Evolutionary conservation across 2,329 filamentous ascomycete species (phyloP), one percentile per base, ranked within the genome.

Genomic region (Microcyclosporella mali): DNA sequence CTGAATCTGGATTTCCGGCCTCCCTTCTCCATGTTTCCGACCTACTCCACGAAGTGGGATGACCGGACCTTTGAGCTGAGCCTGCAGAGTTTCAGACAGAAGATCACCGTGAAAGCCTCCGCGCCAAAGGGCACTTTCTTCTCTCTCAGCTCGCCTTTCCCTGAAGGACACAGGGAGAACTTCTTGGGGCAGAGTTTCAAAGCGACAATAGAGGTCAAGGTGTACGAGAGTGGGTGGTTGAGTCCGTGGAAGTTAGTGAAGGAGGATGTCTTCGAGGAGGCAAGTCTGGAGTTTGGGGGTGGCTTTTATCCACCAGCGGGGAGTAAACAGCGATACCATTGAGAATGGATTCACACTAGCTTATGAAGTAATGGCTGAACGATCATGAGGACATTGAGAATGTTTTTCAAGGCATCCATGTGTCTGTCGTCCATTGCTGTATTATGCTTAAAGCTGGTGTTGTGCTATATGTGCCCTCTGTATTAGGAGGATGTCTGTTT

Each of bases 251-350:
- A 54, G 37, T 47, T 66, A 46, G 50, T 70, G 1, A 56, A 59
- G 37, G 61, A 58, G 45, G 68, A 70, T 36, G 53, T 40, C 32
- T 73, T 72, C 47, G 62, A 69, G 36, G 55, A 59, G 9, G 68
- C 61, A 18, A 70, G 70, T 56, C 44, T 75, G 43, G 71, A 74
- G 47, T 74, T 73, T 61, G 71, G 70, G 1, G 71, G 68, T 0
- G 67, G 56, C 1, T 74, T 70, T 50, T 73, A 70, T 57, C 64
- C 65, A 6, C 64, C 61, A 19, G 62, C 63, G 32, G 70, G 69
- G 2, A 62, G 53, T 39, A 53, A 60, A 2, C 50, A 66, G 41
- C 59, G 61, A 17, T 62, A 61, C 38, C 56, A 66, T 35, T 67
- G 48, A 61, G 12, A 17, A 35, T 39, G n/a, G n/a, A n/a, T n/a